Conservation (phyloP, 768 basidiomycete genomes). For the Leccinum pellstonianum region DNA sequence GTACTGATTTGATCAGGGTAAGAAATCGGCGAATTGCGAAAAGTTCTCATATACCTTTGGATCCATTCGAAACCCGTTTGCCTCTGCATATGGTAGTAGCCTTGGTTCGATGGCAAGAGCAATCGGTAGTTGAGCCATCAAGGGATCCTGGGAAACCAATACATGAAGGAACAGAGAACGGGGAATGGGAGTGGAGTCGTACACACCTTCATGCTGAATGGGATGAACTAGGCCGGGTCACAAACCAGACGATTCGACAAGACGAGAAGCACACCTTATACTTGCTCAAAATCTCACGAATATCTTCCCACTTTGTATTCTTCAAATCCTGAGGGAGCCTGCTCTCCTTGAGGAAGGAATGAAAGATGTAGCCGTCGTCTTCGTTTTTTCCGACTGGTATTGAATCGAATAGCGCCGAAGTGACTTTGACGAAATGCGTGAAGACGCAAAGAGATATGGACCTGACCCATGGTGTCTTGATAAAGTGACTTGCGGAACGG, state of each 20-base stretch:
- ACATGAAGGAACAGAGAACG: conserved; percentile 6
- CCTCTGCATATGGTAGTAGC: conserved; percentile 65
- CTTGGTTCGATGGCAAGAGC: conserved; percentile 76
- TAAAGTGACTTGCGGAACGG: conserved; percentile 66
- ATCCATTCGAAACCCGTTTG: conserved; percentile 79
- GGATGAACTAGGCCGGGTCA: conserved; percentile 59
- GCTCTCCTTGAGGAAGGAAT: conserved; percentile 66
- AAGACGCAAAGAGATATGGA: conserved; percentile 60
- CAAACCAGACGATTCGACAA: conserved; percentile 4
- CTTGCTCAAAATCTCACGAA: conserved; percentile 65
- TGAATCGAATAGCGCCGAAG: conserved; percentile 57
- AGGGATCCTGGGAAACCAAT: conserved; percentile 54
- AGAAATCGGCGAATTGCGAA: conserved; percentile 9
- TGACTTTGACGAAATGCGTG: conserved; percentile 59
- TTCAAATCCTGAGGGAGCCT: conserved; percentile 59
- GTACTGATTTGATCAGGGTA: conserved; percentile 45
- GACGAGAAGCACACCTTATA: conserved; percentile 50
- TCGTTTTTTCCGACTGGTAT: conserved; percentile 71
- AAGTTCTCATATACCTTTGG: conserved; percentile 50
- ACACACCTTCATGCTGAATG: conserved; percentile 67
- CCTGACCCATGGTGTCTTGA: conserved; percentile 75
- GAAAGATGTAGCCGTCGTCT: conserved; percentile 70
- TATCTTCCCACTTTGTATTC: conserved; percentile 59
- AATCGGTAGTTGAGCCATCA: conserved; percentile 75
- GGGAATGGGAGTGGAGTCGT: neutral